Evolutionary conservation across 345 rosid genomes (phyloP), one percentile per base, ranked within the genome.

Genomic region (Salix koriyanagi): DNA sequence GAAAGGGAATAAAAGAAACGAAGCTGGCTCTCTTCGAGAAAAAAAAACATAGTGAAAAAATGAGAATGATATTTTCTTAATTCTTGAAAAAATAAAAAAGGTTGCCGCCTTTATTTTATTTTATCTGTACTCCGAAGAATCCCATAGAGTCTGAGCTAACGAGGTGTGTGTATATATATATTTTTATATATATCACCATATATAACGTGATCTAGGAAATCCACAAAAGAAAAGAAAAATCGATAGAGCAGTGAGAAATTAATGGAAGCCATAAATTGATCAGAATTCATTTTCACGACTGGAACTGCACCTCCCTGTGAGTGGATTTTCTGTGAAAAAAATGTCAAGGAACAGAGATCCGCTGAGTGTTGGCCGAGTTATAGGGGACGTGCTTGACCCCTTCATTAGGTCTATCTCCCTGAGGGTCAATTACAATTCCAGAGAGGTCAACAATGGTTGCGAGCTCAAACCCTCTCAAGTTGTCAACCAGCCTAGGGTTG

Each of bases 321-420:
- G 26, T 23, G 11, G 28, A 1, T 25, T 23, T 42, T 7, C 28
- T 58, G 15, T 4, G 21, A 5, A 2, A 15, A 39, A 1, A 37
- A 90, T 87, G 94, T 75, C 86, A 4, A 80, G 91, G 79, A 87
- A 87, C 4, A 84, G 91, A 80, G 92, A 91, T 32, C 91, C 91
- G 4, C 85, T 91, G 4, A 87, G 80, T 11, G 89, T 91, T 26
- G 95, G 92, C 28, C 73, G 95, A 15, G 92, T 91, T 7, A 77
- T 91, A 23, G 95, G 95, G 23, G 95, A 91, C 75, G 89, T 91
- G 34, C 64, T 91, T 75, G 91, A 91, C 42, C 87, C 90, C 14
- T 91, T 89, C 64, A 77, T 81, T 7, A 78, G 80, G 79, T 87
- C 91, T 6, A 74, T 88, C 36, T 21, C 91, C 18, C 79, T 91